Percentiles rank a stretch among this genome's conserved stretches.
phyloP scores from a whole-genome alignment of 331 rosid species.

The Saraca asoca region DNA sequence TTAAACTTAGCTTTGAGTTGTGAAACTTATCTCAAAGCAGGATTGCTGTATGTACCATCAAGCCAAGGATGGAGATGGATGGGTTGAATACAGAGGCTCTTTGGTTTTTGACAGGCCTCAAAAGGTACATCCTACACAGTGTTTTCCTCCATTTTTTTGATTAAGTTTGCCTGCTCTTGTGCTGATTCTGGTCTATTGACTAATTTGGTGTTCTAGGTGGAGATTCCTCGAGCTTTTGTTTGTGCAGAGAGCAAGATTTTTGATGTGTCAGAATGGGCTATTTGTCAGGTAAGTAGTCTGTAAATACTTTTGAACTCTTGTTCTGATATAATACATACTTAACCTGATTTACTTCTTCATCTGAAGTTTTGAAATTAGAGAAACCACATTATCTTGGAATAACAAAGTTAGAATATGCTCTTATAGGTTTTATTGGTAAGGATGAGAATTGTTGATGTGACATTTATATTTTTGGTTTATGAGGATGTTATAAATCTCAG shows the following conservation, averaged over 20 bases:
- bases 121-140: constrained; percentile 52
- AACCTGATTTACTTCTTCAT: constrained; percentile 22
- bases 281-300: constrained; percentile 84
- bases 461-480: no score
- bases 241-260: constrained; percentile 97
- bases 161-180: constrained; percentile 10
- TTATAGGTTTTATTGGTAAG: background rate
- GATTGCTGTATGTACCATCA: constrained; percentile 98
- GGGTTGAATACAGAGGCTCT: constrained; percentile 95
- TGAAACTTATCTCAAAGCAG: constrained; percentile 48
- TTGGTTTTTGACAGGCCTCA: constrained; percentile 78
- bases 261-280: constrained; percentile 99
- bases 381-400: background rate
- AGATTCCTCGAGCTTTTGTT: constrained; percentile 97
- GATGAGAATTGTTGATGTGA: no score
- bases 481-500: no score
- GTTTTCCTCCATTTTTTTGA: background rate
- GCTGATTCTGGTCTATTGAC: constrained; percentile 32
- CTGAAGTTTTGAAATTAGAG: constrained; percentile 19
- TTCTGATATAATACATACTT: background rate
- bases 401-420: constrained; percentile 15
- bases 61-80: constrained; percentile 99
- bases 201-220: constrained; percentile 51
- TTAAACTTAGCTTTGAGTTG: constrained; percentile 22
- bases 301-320: background rate